Evolutionary conservation across 352 stramenopile species (phyloP).

Genomic region (Peronosclerospora sorghi): DNA sequence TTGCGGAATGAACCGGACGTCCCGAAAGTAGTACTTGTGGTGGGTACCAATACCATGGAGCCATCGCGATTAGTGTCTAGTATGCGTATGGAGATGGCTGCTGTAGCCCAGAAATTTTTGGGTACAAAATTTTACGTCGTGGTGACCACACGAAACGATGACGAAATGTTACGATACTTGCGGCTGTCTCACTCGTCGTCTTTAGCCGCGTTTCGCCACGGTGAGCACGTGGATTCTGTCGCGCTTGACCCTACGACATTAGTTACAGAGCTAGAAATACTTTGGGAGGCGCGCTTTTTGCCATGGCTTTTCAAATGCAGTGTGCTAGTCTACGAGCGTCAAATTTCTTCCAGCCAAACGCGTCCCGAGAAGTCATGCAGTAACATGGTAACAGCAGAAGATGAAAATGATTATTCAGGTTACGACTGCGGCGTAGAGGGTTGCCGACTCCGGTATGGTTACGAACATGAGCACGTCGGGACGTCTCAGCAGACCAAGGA

Average conservation of each 20-base stretch:
- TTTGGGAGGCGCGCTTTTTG: conserved; percentile 49
- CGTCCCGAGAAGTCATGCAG: conserved; percentile 2
- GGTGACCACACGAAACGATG: conserved; percentile 3
- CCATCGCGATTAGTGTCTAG: conserved; percentile 5
- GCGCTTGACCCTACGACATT: conserved; percentile 30
- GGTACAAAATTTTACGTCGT: conserved; percentile 54
- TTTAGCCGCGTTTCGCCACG: conserved; percentile 37
- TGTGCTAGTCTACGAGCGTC: conserved; percentile 35
- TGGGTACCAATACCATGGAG: conserved; percentile 6
- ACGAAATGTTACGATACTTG: conserved; percentile 30
- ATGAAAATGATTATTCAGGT: conserved; percentile 20
- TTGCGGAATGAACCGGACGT: conserved; percentile 25
- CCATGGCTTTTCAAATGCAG: conserved; percentile 55
- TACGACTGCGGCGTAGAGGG: conserved; percentile 50
- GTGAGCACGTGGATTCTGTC: conserved; percentile 36
- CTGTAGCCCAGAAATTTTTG: conserved; percentile 30
- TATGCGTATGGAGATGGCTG: conserved; percentile 33
- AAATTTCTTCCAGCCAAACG: conserved; percentile 6
- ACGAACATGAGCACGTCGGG: conserved; percentile 61
- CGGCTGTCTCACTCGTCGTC: conserved; percentile 22
- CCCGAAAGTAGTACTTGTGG: conserved; percentile 29
- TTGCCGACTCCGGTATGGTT: conserved; percentile 55
- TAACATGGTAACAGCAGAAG: conserved; percentile 5
- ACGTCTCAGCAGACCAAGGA: conserved; percentile 44
- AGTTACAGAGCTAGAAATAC: conserved; percentile 14